Evolutionary conservation across 768 basidiomycete genomes (phyloP).

Genomic region (Termitomyces sp.): DNA sequence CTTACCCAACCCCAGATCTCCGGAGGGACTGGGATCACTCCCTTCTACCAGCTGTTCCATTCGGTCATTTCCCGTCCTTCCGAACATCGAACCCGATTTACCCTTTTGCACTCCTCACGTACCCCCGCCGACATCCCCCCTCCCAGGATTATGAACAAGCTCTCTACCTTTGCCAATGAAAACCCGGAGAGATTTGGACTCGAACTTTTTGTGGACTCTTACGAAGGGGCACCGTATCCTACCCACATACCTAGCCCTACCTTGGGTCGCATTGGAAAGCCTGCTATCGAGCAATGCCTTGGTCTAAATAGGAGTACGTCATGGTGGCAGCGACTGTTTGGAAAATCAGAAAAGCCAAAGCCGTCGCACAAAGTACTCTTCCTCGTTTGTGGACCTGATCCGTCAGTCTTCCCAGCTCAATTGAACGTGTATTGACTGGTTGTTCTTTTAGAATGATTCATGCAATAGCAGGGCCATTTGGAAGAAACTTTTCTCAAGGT

Average conservation of each 20-base stretch:
- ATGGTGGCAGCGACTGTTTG: conserved; percentile 33
- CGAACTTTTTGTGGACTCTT: conserved; percentile 59
- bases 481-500: conserved; percentile 73
- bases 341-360: conserved; percentile 12
- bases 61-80: conserved; percentile 35
- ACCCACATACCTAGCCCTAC: conserved; percentile 21
- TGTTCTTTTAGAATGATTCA: conserved; percentile 56
- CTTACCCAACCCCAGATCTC: conserved; percentile 50
- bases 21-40: conserved; percentile 84
- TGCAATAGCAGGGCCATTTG: conserved; percentile 72
- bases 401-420: conserved; percentile 38
- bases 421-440: background rate
- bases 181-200: conserved; percentile 54
- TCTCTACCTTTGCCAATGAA: conserved; percentile 39
- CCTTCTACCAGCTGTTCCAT: conserved; percentile 76
- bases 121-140: conserved; percentile 65
- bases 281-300: conserved; percentile 39
- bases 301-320: conserved; percentile 17
- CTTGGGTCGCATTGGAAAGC: conserved; percentile 51
- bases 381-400: conserved; percentile 81
- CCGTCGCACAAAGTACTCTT: conserved; percentile 46
- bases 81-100: conserved; percentile 48
- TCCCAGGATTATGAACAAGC: conserved; percentile 47
- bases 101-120: conserved; percentile 67
- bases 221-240: conserved; percentile 21